Percentiles rank a stretch among this genome's conserved stretches.
These are phyloP conservation scores for Hortaea sp. DNA, from an alignment of 2,329 filamentous ascomycete species.

Conservation along the genomic window DNA sequence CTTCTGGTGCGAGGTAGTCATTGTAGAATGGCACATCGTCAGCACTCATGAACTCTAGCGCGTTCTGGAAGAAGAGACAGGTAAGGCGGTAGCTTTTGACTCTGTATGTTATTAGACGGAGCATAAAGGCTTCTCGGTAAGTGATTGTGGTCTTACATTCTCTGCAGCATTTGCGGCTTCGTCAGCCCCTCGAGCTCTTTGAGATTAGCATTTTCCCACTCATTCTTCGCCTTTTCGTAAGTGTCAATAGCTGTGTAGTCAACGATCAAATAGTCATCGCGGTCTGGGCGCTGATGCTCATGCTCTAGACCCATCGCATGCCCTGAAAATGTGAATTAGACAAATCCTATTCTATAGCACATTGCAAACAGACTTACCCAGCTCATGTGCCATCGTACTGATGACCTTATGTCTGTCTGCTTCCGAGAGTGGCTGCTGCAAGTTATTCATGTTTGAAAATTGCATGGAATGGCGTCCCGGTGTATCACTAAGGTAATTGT, in stretches of 20 bases:
- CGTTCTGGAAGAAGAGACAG: too few relatives aligned
- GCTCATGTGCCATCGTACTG: slow-evolving; percentile 8
- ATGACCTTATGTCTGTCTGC: not conserved
- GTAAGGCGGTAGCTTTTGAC: not conserved
- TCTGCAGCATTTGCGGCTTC: not conserved
- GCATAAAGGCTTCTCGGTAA: too few relatives aligned
- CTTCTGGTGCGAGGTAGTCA: not conserved
- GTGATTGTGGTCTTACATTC: not conserved
- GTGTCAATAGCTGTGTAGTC: slow-evolving; percentile 3
- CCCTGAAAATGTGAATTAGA: slow-evolving; percentile 1
- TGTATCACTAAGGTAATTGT: not conserved
- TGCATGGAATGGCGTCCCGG: not conserved
- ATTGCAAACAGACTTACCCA: slow-evolving; percentile 4
- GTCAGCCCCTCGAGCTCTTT: not conserved
- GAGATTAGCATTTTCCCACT: not conserved
- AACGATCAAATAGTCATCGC: slow-evolving; percentile 6
- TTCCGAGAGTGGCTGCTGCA: not conserved
- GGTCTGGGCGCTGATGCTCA: slow-evolving; percentile 11
- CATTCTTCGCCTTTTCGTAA: slow-evolving; percentile 2
- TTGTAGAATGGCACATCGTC: not conserved
- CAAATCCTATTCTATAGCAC: not conserved
- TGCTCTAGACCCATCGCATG: slow-evolving; percentile 10
- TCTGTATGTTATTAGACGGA: too few relatives aligned
- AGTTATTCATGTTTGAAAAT: not conserved
- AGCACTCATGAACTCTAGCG: not conserved